A percentile compares a stretch with the other conserved stretches of the same genome.
Conservation (phyloP, 106 monocot genomes). For the Platanthera zijinensis region DNA sequence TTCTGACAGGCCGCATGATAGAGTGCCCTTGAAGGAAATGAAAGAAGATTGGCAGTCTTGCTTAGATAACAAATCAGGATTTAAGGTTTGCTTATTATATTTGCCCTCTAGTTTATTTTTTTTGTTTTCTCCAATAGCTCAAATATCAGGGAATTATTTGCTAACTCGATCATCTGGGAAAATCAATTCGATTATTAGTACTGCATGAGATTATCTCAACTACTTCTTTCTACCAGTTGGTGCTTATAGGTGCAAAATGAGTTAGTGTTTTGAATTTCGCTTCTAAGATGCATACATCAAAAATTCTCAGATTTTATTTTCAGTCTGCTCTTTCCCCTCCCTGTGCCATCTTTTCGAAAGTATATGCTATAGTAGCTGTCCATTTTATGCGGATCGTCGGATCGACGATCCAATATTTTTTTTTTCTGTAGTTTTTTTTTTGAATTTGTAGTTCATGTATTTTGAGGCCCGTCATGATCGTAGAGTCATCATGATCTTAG, state of each 20-base stretch:
- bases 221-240: neutral
- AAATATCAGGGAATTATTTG: neutral
- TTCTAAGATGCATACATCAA: neutral
- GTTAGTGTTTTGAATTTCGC: neutral
- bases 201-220: neutral
- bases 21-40: slow-evolving; percentile 63
- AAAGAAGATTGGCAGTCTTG: slow-evolving; percentile 69
- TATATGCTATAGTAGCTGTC: neutral
- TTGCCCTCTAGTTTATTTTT: neutral
- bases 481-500: too few species aligned
- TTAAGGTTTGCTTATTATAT: slow-evolving; percentile 36
- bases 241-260: neutral
- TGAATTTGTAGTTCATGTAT: too few species aligned
- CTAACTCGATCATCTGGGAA: neutral
- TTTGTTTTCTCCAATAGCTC: neutral
- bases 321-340: neutral
- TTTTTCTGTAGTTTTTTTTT: too few species aligned
- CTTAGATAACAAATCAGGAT: slow-evolving; percentile 60
- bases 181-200: neutral
- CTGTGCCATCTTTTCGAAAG: neutral
- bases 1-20: slow-evolving; percentile 38
- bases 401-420: too few species aligned
- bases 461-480: too few species aligned
- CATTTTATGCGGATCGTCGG: too few species aligned
- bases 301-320: neutral